Evolutionary conservation across 2,329 filamentous ascomycete species (phyloP), one percentile per base, ranked within the genome.

Genomic region (Neophaeococcomyces mojaviensis): DNA sequence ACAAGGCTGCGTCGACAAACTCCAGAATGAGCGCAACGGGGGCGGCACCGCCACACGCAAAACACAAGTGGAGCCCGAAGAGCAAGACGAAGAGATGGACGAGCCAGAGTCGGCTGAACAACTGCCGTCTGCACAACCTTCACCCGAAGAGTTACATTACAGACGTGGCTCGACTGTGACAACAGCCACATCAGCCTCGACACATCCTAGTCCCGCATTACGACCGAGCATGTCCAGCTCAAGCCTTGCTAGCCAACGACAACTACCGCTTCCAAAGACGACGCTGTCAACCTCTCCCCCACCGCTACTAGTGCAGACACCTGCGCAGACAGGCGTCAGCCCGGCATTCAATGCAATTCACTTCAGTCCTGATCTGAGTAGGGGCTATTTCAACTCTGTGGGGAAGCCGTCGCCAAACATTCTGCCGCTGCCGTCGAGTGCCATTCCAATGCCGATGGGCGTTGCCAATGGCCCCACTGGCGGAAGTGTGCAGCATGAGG

Each of bases 1-100:
- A 48, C 73, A 74, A 54, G 74, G 75, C 49, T 62, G 68, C 13
- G 70, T 80, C 45, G 69, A 70, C 41, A 68, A 66, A 45, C 54
- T 79, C 46, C 77, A 80, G 58, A 67, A 70, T 48, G 74, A 79
- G 15, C 54, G 56, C 30, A 18, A 10, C 24, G 24, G 24, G 5
- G 24, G 10, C 24, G 24, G 6, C 2, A 9, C 37, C 4, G 37
- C 32, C 3, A 12, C n/a, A 8, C 15, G 36, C 10, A 19, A 26
- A 18, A 37, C 41, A 40, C 32, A 41, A 42, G 8, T 24, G 2
- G 40, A 48, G 18, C 31, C 50, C 3, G 37, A 42, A n/a, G 46
- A 24, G 3, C 45, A 49, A 3, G 45, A 47, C 18, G 52, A 51
- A n/a, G 45, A 51, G 6, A 32, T 34, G 19, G 48, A 49, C 13